These are phyloP conservation scores for Scytalidium lignicola DNA, from an alignment of 2,329 filamentous ascomycete genomes.

Conservation along the genomic window DNA sequence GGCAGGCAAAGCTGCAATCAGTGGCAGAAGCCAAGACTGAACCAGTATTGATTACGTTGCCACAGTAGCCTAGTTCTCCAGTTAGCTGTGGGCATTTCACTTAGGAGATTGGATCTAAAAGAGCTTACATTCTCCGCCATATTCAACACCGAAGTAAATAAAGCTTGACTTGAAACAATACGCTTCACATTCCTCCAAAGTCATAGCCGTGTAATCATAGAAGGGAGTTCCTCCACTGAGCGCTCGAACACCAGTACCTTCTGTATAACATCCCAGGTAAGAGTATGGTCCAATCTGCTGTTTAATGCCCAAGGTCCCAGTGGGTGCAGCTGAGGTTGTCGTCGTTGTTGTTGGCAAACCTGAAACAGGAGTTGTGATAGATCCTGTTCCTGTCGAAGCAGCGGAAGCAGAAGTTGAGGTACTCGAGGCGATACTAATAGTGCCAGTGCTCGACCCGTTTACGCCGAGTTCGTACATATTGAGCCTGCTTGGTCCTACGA, in stretches of 20 bases:
- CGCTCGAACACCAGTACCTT: slow-evolving; percentile 15
- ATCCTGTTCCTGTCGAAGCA: neutral
- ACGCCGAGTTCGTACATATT: slow-evolving; percentile 13
- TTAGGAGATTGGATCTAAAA: neutral
- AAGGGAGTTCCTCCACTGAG: slow-evolving; percentile 7
- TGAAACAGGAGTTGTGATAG: too few relatives aligned
- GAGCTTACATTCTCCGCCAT: slow-evolving; percentile 21
- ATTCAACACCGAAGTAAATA: slow-evolving; percentile 24
- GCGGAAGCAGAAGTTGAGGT: neutral
- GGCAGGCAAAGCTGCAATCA: slow-evolving; percentile 22
- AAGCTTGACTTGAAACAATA: slow-evolving; percentile 15
- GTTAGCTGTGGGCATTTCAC: neutral
- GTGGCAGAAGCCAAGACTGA: slow-evolving; percentile 11
- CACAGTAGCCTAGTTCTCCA: slow-evolving; percentile 17
- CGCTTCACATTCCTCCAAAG: slow-evolving; percentile 20
- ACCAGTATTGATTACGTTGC: slow-evolving; percentile 15
- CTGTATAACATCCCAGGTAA: slow-evolving; percentile 28
- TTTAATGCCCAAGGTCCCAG: neutral
- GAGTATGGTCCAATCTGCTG: slow-evolving; percentile 16
- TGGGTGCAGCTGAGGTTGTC: neutral
- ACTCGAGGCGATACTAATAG: neutral
- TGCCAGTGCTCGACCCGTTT: neutral
- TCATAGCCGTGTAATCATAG: slow-evolving; percentile 19
- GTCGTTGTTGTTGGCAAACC: neutral
- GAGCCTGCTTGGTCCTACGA: slow-evolving; percentile 10